phyloP scores from a whole-genome alignment of 2,329 filamentous ascomycete species.

The Chaetomium strumarium region DNA sequence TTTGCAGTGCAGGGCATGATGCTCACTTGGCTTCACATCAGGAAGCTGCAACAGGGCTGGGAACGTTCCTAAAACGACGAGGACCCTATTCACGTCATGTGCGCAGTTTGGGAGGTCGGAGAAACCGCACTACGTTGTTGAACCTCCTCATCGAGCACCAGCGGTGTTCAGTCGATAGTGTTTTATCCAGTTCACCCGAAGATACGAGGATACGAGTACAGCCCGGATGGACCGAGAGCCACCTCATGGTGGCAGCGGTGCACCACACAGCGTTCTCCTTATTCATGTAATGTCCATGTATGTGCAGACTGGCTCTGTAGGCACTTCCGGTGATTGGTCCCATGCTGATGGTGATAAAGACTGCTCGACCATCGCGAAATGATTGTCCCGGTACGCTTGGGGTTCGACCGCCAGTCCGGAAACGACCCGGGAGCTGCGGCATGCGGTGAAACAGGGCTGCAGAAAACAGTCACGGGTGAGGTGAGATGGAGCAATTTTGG shows the following conservation, averaged over 20 bases:
- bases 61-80: background rate
- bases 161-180: too few species aligned
- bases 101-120: too few species aligned
- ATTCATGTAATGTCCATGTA: background rate
- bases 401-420: slow-evolving; percentile 1
- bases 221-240: too few species aligned
- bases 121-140: too few species aligned
- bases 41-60: background rate
- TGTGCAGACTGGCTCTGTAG: background rate
- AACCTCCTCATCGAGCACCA: too few species aligned
- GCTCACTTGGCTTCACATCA: background rate
- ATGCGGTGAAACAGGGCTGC: slow-evolving; percentile 1
- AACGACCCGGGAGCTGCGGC: slow-evolving; percentile 1
- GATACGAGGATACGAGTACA: too few species aligned
- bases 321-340: background rate
- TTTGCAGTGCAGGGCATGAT: background rate
- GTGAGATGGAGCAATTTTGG: background rate
- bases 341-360: background rate
- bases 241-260: too few species aligned
- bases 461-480: slow-evolving; percentile 1
- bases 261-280: too few species aligned
- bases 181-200: too few species aligned
- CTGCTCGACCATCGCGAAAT: background rate
- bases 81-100: too few species aligned
- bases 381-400: background rate